Evolutionary conservation across 2,329 filamentous ascomycete species (phyloP).

Genomic region (Arthrinium puccinioides): DNA sequence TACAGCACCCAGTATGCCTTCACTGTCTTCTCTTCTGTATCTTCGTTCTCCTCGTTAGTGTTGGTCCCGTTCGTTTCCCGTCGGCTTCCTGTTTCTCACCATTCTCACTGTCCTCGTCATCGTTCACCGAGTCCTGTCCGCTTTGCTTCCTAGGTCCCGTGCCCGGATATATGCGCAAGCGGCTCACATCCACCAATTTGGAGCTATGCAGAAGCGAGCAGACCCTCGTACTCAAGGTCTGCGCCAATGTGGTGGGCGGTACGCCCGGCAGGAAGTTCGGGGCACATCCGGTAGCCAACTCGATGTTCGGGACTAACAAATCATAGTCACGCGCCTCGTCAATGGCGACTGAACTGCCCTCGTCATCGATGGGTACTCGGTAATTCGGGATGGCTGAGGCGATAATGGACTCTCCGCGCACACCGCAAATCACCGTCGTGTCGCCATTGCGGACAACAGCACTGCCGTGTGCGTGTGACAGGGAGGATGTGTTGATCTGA

Average conservation of each 20-base stretch:
- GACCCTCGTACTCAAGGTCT: constrained; percentile 76
- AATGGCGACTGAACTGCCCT: constrained; percentile 25
- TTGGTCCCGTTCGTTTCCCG: constrained; percentile 24
- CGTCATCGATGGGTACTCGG: constrained; percentile 32
- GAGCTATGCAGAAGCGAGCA: constrained; percentile 69
- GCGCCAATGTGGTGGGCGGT: constrained; percentile 71
- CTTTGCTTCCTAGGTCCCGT: constrained; percentile 20
- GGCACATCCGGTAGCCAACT: constrained; percentile 83
- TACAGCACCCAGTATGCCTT: constrained; percentile 94
- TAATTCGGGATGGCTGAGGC: constrained; percentile 67
- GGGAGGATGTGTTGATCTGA: constrained; percentile 73
- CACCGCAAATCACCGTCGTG: constrained; percentile 90
- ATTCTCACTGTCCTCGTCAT: constrained; percentile 16
- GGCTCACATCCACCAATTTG: constrained; percentile 55
- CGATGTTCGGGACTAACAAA: constrained; percentile 87
- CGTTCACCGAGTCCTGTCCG: constrained; percentile 13
- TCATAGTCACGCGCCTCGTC: constrained; percentile 54
- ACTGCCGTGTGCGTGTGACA: constrained; percentile 86
- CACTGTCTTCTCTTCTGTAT: constrained; percentile 31
- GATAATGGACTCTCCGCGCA: constrained; percentile 77
- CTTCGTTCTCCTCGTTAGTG: constrained; percentile 14
- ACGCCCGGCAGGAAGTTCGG: constrained; percentile 79
- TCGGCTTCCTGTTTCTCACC: constrained; percentile 18
- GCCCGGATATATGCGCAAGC: constrained; percentile 62
- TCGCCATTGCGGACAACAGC: constrained; percentile 83